Base-by-base conservation (phyloP, 2,329 filamentous ascomycete species). In the Colletotrichum chlorophyti region DNA sequence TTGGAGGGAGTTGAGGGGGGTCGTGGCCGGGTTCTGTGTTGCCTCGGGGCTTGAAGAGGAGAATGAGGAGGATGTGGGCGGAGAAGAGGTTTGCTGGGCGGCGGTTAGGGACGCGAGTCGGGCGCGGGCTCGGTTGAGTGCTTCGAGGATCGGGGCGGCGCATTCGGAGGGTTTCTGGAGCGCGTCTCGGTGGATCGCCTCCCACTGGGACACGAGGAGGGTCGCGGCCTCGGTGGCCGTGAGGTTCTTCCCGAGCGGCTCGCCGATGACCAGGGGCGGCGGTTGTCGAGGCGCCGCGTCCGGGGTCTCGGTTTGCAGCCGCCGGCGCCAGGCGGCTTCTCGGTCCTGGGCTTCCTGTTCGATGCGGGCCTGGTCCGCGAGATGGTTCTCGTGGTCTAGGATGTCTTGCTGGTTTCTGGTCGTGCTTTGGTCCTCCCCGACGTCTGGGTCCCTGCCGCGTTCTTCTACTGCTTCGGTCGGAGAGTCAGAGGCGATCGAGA, bases 151-250 rank as follows among this genome's bases (percentile, higher is more conserved):
- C 11, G 45, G 53, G 3, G 27, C 29, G 2, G 38, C 52, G 3
- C 52, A 49, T 21, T 46, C 42, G 53, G 58, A 15, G 54, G 46
- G 12, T 27, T 54, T n/a, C 59, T 31, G 15, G n/a, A 67, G 66
- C 38, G 66, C 58, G 29, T 68, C 42, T 49, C 68, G 57, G 40
- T 69, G 60, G 37, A 74, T 73, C 32, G 63, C 72, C 31, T 66
- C 68, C 53, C 72, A 71, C 42, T 74, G 75, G 42, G 69, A 60
- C 6, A 78, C 70, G 37, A 73, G 70, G 10, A 73, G 69, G 32
- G 74, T 65, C 23, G 76, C 76, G 21, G 69, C 60, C 61, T 77
- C 69, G 35, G 75, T 68, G 8, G 63, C 63, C 31, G 70, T 76
- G 41, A 75, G 65, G 27, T 75, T 71, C 21, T 71, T 70, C 5